These are phyloP conservation scores for Penicillium crustosum DNA, from an alignment of 2,329 filamentous ascomycete genomes.

Conservation along the genomic window DNA sequence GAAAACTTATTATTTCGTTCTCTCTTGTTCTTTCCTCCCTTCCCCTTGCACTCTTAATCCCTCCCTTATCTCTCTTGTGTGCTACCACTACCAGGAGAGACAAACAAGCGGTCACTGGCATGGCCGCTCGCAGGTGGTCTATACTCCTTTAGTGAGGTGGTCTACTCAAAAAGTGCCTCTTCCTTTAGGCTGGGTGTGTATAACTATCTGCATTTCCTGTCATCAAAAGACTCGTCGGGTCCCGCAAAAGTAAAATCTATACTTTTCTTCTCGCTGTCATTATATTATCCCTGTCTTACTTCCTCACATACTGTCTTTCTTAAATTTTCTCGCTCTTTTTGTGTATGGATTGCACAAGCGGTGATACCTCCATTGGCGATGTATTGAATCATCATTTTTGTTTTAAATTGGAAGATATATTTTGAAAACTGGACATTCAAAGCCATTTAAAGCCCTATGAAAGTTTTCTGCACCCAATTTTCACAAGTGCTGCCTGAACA, in stretches of 20 bases:
- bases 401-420: constrained; percentile 1
- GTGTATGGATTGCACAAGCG: constrained; percentile 12
- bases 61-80: not conserved
- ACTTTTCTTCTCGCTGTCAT: not conserved
- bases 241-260: not conserved
- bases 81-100: not conserved
- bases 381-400: constrained; percentile 1
- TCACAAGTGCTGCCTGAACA: not conserved
- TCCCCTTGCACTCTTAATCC: constrained; percentile 11
- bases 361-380: constrained; percentile 23
- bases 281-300: constrained; percentile 2
- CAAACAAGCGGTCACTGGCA: constrained; percentile 19
- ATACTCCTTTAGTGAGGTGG: not conserved
- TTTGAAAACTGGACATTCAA: not conserved
- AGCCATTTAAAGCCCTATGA: not conserved
- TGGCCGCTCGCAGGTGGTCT: constrained; percentile 14
- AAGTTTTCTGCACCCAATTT: not conserved
- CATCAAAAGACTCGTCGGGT: not conserved
- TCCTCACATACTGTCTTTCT: not conserved
- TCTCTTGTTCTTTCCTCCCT: constrained; percentile 12
- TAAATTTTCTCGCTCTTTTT: not conserved
- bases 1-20: constrained; percentile 8
- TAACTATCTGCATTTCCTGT: constrained; percentile 14
- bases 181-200: constrained; percentile 13
- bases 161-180: not conserved